Evolutionary conservation across 257 asterid genomes (phyloP).

Genomic region (Solanum sitiens): DNA sequence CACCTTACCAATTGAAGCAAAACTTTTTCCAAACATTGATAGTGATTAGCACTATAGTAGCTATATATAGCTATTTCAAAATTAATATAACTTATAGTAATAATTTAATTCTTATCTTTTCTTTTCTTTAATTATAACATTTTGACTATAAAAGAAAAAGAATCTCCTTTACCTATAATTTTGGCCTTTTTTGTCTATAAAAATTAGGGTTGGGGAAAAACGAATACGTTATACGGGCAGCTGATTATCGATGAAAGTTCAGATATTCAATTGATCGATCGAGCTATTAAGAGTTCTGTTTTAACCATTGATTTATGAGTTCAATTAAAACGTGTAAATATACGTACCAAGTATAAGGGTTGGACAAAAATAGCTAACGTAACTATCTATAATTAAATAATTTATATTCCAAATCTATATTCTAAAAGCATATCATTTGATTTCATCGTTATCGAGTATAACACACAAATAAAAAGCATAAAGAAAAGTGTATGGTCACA

Average conservation of each 20-base stretch:
- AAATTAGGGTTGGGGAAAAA: background rate
- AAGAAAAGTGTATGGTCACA: background rate
- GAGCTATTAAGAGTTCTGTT: no score
- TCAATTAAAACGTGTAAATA: no score
- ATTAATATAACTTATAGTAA: background rate
- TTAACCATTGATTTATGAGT: background rate
- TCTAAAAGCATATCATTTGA: background rate
- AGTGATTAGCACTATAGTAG: constrained; percentile 13
- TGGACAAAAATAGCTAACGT: background rate
- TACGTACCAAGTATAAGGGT: background rate
- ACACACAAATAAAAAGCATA: background rate
- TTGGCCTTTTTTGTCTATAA: background rate
- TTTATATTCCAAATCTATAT: background rate
- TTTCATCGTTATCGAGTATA: background rate
- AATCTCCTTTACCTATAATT: background rate
- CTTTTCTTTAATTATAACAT: background rate
- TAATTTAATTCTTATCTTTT: background rate
- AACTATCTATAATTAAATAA: background rate
- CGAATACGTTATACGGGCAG: background rate
- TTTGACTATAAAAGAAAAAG: background rate
- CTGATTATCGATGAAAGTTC: background rate
- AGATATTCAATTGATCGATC: background rate
- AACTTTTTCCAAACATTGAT: constrained; percentile 18
- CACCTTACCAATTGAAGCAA: background rate
- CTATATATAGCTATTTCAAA: background rate